A percentile compares a stretch with the other conserved stretches of the same genome.
Conservation (phyloP, 768 basidiomycete species). For the Leccinum boreale region DNA sequence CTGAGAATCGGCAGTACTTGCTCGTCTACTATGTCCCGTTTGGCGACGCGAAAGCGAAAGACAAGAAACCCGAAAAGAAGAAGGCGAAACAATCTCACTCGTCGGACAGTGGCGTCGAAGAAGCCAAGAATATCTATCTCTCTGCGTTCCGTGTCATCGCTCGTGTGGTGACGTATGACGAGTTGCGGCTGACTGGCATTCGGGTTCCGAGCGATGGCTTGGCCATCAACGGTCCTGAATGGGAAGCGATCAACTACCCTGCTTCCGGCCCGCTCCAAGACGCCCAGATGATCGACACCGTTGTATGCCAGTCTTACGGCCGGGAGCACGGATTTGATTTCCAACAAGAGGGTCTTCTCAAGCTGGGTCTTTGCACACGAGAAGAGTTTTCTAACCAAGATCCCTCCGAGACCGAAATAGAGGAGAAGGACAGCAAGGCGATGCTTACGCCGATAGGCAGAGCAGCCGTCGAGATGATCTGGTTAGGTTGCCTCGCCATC, state of each 20-base stretch:
- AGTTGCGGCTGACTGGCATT: slow-evolving; percentile 69
- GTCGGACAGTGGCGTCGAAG: slow-evolving; percentile 26
- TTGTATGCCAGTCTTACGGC: slow-evolving; percentile 58
- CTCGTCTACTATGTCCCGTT: slow-evolving; percentile 78
- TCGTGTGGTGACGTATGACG: slow-evolving; percentile 67
- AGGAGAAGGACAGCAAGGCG: slow-evolving; percentile 41
- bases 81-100: slow-evolving; percentile 28
- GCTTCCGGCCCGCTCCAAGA: slow-evolving; percentile 31
- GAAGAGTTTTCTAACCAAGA: slow-evolving; percentile 20
- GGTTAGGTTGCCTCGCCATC: slow-evolving; percentile 52
- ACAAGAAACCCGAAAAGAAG: slow-evolving; percentile 31
- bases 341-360: slow-evolving; percentile 71
- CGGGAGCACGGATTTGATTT: slow-evolving; percentile 74
- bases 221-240: slow-evolving; percentile 61
- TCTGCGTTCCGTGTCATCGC: slow-evolving; percentile 71
- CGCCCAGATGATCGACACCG: slow-evolving; percentile 37
- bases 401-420: slow-evolving; percentile 36
- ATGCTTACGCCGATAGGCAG: slow-evolving; percentile 44
- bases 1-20: slow-evolving; percentile 62
- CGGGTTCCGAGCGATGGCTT: slow-evolving; percentile 71
- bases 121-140: slow-evolving; percentile 51
- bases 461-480: slow-evolving; percentile 52
- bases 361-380: slow-evolving; percentile 60
- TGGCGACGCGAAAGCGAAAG: slow-evolving; percentile 7
- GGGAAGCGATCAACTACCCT: slow-evolving; percentile 40